Evolutionary conservation across 208 protist species (phyloP), one percentile per base, ranked within the genome.

Genomic region (Wallacemonas sp.): DNA sequence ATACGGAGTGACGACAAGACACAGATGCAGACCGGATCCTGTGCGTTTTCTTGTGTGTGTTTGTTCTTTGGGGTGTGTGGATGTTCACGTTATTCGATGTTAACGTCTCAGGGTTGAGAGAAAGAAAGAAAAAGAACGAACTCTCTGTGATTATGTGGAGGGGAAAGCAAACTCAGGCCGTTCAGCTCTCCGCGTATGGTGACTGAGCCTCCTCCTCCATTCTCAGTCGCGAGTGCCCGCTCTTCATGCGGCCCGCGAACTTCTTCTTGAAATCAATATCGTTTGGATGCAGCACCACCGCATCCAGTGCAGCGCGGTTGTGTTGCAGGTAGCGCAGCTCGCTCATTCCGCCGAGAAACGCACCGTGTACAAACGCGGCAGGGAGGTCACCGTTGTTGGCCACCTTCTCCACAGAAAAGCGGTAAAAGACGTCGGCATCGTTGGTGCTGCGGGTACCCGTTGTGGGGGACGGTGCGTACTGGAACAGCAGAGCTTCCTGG

Each of bases 241-340:
- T 80, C 21, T 73, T 80, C 63, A 92, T 66, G 11, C 85, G 85
- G 49, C 62, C 84, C 61, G 83, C 77, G 61, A 95, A 91, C 52
- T 72, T 81, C 26, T 78, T 75, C 72, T 91, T 91, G 19, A 90
- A 82, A 1, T 75, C 63, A 30, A 91, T 74, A 56, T 95, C 89
- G 54, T 95, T 88, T 4, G 89, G 84, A 63, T 85, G 83, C 63
- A 95, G 77, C 46, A 95, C 70, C 33, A 95, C 29, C 55, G 85
- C 85, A 61, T 95, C 83, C 65, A 92, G 65, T 1, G 89, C 89
- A 12, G 69, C 63, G 23, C 70, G 75, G 57, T 95, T 95, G 39
- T 70, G 72, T 58, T 80, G 75, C 64, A 95, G 63, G 64, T 95
- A 95, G 9, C 64, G 74, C 61, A 95, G 78, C 68, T 92, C 84